These are phyloP conservation scores for Amanita brunnescens DNA, from an alignment of 768 basidiomycete species.

Conservation along the genomic window DNA sequence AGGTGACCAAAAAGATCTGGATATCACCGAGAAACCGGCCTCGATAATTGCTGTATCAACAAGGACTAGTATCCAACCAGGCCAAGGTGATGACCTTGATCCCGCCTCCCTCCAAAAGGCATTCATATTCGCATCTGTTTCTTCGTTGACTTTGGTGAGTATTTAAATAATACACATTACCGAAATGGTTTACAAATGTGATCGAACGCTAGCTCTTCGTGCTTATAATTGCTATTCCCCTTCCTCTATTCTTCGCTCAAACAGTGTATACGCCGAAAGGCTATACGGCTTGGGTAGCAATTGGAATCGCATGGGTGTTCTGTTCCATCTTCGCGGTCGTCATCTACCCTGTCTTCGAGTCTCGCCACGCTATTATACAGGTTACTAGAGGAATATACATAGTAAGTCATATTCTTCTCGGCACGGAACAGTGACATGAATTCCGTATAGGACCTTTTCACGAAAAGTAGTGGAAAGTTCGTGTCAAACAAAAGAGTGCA, in stretches of 20 bases:
- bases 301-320: slow-evolving; percentile 84
- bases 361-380: slow-evolving; percentile 50
- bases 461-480: slow-evolving; percentile 24
- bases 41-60: not conserved
- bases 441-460: slow-evolving; percentile 23
- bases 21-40: not conserved
- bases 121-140: slow-evolving; percentile 73
- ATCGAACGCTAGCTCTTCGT: slow-evolving; percentile 37
- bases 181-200: not conserved
- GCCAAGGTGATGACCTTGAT: slow-evolving; percentile 56
- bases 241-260: slow-evolving; percentile 80
- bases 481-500: not conserved
- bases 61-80: slow-evolving; percentile 15
- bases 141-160: slow-evolving; percentile 58
- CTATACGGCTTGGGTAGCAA: slow-evolving; percentile 69
- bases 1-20: not conserved
- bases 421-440: not conserved
- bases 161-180: not conserved
- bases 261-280: slow-evolving; percentile 60
- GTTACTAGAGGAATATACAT: slow-evolving; percentile 58
- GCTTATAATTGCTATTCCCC: slow-evolving; percentile 66
- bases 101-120: slow-evolving; percentile 59
- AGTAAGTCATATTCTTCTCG: slow-evolving; percentile 26
- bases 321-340: slow-evolving; percentile 68
- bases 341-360: slow-evolving; percentile 83